Evolutionary conservation across 225 moss, liverwort and hornwort genomes (phyloP), one percentile per base, ranked within the genome.

Genomic region (Physcomitrellopsis africana): DNA sequence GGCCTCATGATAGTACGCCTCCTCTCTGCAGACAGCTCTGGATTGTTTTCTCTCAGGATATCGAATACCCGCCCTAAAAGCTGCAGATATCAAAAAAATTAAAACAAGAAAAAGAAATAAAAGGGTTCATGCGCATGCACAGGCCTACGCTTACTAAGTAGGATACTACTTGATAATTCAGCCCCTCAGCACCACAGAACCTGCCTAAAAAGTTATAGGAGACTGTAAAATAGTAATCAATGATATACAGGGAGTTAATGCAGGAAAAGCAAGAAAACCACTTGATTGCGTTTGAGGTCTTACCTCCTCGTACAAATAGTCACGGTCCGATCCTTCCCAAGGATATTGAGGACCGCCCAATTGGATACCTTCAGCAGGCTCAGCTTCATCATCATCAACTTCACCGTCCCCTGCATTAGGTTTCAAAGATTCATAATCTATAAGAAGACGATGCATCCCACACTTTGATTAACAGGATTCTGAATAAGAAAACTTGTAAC

Each of bases 21-120:
- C 86, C 93, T 96, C 77, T 96, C 93, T 57, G 92, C 93, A 2
- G 93, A 93, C 15, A 96, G 83, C 83, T 96, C 95, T 66, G 95
- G 95, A 80, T 96, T 96, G 86, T 96, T 96, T 74, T 96, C 93
- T 62, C 92, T 88, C 70, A 96, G 67, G 63, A 93, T 93, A 68
- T 96, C 87, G 79, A 93, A 96, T 46, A 93, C 93, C 69, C 92
- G 88, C 37, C 91, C 95, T 57, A 96, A 80, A 26, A 96, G 83
- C 95, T 95, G 89, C 68, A 79, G 32, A 37, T 37, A 37, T 2
- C 32, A 37, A 37, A 4, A 29, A 37, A 37, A 37, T 37, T 37
- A 37, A 37, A 37, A 37, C 32, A 37, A 5, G 32, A 4, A 37
- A 37, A 37, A 37, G 32, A 37, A 7, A n/a, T n/a, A n/a, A 24